Conservation (phyloP, 306 rosid genomes). For the Hippophae rhamnoides region DNA sequence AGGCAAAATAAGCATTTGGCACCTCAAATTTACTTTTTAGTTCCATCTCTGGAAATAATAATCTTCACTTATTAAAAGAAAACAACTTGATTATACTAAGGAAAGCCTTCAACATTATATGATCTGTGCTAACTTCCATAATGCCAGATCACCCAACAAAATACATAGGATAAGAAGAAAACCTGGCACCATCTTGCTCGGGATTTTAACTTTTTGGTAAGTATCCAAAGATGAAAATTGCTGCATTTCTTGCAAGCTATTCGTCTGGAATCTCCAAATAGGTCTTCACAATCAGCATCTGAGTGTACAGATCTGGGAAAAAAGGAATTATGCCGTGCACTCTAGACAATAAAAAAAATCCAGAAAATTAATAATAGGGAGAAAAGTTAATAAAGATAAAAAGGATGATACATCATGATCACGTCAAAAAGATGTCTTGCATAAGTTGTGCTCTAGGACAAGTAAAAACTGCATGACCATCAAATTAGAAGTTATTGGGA, state of each 20-base stretch:
- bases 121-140: conserved; percentile 1
- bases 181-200: conserved; percentile 99
- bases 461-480: no score
- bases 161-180: conserved; percentile 4
- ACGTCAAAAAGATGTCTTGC: no score
- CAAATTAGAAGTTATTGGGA: no score
- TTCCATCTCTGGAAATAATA: neutral
- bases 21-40: no score
- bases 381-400: no score
- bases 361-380: no score
- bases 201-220: conserved; percentile 68
- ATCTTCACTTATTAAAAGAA: conserved; percentile 4
- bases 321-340: conserved; percentile 61
- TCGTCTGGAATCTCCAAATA: conserved; percentile 62
- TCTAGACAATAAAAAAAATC: conserved; percentile 38
- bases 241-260: conserved; percentile 87
- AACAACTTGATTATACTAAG: neutral
- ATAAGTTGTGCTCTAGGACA: no score
- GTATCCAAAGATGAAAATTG: conserved; percentile 71
- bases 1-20: no score
- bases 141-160: conserved; percentile 18
- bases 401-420: no score
- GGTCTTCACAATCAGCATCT: conserved; percentile 65
- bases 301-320: conserved; percentile 53
- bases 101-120: no score